These are phyloP conservation scores for Pseudodiploospora longispora DNA, from an alignment of 2,329 filamentous ascomycete species.

Conservation along the genomic window DNA sequence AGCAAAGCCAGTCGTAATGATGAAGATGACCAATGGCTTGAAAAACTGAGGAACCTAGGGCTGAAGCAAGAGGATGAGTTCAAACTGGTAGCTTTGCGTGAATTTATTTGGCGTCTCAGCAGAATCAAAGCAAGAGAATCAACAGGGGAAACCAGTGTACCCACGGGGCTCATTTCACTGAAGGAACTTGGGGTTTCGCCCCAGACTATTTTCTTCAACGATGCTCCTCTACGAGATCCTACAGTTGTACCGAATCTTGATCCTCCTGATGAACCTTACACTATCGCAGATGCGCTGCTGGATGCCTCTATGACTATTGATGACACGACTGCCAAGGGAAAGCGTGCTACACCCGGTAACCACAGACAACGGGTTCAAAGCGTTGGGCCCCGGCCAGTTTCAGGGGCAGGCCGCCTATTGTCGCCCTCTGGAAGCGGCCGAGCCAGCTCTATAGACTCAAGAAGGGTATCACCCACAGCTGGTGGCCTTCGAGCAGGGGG, in stretches of 20 bases:
- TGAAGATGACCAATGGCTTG: slow-evolving; percentile 92
- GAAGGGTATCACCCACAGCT: slow-evolving; percentile 22
- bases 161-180: slow-evolving; percentile 53
- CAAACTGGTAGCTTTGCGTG: slow-evolving; percentile 76
- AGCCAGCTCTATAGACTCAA: slow-evolving; percentile 29
- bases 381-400: slow-evolving; percentile 21
- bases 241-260: slow-evolving; percentile 25
- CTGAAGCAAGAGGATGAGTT: slow-evolving; percentile 77
- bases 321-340: slow-evolving; percentile 49
- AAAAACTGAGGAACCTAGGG: slow-evolving; percentile 74
- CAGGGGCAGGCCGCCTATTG: slow-evolving; percentile 17
- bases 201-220: slow-evolving; percentile 90
- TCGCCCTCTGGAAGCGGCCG: slow-evolving; percentile 23
- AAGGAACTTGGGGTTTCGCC: slow-evolving; percentile 70
- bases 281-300: slow-evolving; percentile 81
- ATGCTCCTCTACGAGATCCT: slow-evolving; percentile 47
- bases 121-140: slow-evolving; percentile 56
- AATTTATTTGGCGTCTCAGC: slow-evolving; percentile 85
- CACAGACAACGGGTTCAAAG: slow-evolving; percentile 38
- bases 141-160: slow-evolving; percentile 24
- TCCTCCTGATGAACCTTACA: slow-evolving; percentile 45
- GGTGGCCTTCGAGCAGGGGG: slow-evolving; percentile 11
- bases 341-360: slow-evolving; percentile 42
- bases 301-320: slow-evolving; percentile 89
- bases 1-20: slow-evolving; percentile 67